Base-by-base conservation (phyloP, 2,329 filamentous ascomycete genomes). In the Peltaster fructicola region DNA sequence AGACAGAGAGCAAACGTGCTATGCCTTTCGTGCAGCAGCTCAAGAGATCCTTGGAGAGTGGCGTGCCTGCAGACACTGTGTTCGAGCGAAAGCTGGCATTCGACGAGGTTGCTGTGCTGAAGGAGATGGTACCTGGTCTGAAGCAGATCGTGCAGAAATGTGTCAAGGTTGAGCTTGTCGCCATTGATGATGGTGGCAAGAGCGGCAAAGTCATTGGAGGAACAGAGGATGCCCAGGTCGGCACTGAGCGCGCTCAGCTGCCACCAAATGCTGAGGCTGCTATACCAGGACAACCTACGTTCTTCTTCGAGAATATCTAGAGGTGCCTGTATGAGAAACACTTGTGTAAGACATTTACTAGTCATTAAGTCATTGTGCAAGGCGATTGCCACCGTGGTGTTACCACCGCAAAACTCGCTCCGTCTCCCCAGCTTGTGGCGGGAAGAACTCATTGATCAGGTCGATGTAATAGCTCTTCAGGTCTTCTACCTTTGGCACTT, bases 1-100 rank as follows among this genome's bases (percentile, higher is more conserved):
- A 91, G 61, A 63, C 81, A 45, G 79, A 90, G 55, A 81, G 82
- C 65, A 98, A 95, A 69, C 88, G 90, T 57, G 85, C 82, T 3
- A 95, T 95, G 85, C 88, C 88, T 0, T 95, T 93, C 45, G 73
- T 93, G 24, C 84, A 95, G 56, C 56, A 51, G 5, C 59, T 95
- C 31, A 93, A 93, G 73, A 78, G 68, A 51, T 70, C 79, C 25
- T 65, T 98, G 28, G 62, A 81, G 29, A 47, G 49, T 17, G 61
- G 63, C 24, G 33, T 43, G 15, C 70, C 85, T 8, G 57, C 68
- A 2, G 59, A 65, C 13, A 61, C 56, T 2, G 80, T 93, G 7
- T 73, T 95, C 44, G 72, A 85, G 46, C 67, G 82, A 37, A 80
- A 85, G 54, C 61, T 98, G 33, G 64, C 69, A 1, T 98, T 95